Evolutionary conservation across 768 basidiomycete genomes (phyloP).

Genomic region (Clavaria fumosa): DNA sequence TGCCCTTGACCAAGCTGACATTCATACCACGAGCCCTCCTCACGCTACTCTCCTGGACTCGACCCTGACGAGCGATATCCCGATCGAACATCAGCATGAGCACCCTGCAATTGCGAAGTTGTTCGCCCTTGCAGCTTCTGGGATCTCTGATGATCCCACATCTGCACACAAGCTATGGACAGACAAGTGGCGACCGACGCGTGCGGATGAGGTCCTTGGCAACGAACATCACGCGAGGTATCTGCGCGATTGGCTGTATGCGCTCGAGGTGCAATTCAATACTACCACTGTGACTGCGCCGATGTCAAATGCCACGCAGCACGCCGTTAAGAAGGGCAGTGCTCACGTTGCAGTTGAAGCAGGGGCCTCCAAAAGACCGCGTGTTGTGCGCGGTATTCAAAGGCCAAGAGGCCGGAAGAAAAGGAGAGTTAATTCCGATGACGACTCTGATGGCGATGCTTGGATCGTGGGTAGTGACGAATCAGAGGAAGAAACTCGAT

Average conservation of each 20-base stretch:
- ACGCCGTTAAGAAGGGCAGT: conserved; percentile 15
- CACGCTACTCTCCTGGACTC: not conserved
- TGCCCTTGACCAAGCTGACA: too few relatives aligned
- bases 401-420: conserved; percentile 37
- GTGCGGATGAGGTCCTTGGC: conserved; percentile 63
- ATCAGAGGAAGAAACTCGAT: conserved; percentile 13
- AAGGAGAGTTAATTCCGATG: conserved; percentile 34
- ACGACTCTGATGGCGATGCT: conserved; percentile 44
- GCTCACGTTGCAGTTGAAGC: conserved; percentile 11
- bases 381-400: conserved; percentile 37
- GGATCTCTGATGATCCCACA: conserved; percentile 8
- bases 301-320: conserved; percentile 9
- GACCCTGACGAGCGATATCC: conserved; percentile 8
- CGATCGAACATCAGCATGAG: conserved; percentile 8
- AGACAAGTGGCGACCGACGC: conserved; percentile 59
- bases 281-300: conserved; percentile 6
- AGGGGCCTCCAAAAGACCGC: conserved; percentile 40
- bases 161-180: conserved; percentile 42
- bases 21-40: not conserved
- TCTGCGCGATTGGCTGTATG: conserved; percentile 64
- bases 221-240: conserved; percentile 58
- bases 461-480: conserved; percentile 40
- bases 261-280: conserved; percentile 46
- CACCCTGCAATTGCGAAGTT: conserved; percentile 40
- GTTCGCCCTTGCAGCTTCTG: conserved; percentile 11